Conservation (phyloP, 345 rosid species). For the Sisymbrium altissimum region DNA sequence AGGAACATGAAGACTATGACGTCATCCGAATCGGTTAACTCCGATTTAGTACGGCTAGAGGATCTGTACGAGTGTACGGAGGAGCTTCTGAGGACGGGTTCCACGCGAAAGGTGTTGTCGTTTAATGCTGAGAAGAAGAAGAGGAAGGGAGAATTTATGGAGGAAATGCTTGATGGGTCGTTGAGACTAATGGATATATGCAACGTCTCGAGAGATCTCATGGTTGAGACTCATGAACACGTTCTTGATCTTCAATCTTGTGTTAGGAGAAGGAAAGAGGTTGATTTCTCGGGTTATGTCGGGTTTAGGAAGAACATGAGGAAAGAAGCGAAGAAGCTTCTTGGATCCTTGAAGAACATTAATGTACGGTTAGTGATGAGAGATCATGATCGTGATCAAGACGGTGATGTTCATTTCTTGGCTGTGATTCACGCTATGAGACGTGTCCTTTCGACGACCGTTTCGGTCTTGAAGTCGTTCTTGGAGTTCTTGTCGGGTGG, state of each 20-base stretch:
- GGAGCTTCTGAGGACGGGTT: conserved; percentile 56
- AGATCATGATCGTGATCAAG: conserved; percentile 6
- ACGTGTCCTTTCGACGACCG: conserved; percentile 40
- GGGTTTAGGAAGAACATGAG: conserved; percentile 54
- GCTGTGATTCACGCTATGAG: conserved; percentile 44
- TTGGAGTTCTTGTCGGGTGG: conserved; percentile 44
- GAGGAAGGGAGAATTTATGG: conserved; percentile 36
- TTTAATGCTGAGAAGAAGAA: conserved; percentile 8
- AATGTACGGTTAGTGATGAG: conserved; percentile 31
- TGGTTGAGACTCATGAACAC: conserved; percentile 48
- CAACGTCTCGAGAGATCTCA: conserved; percentile 51
- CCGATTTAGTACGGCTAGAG: conserved; percentile 41
- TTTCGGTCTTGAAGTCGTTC: conserved; percentile 46
- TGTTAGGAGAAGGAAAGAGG: conserved; percentile 43
- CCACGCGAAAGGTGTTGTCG: conserved; percentile 45
- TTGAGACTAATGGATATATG: conserved; percentile 59
- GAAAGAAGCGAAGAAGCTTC: conserved; percentile 52
- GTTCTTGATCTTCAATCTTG: conserved; percentile 53
- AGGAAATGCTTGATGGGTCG: conserved; percentile 57
- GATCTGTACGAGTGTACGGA: conserved; percentile 45
- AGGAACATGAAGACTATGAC: conserved; percentile 32
- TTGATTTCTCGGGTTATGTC: conserved; percentile 23
- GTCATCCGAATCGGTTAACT: conserved; percentile 40
- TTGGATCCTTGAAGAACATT: conserved; percentile 45
- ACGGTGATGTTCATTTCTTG: conserved; percentile 36